A percentile compares a stretch with the other conserved stretches of the same genome.
phyloP scores from a whole-genome alignment of 345 rosid species.

The Balakata baccata region DNA sequence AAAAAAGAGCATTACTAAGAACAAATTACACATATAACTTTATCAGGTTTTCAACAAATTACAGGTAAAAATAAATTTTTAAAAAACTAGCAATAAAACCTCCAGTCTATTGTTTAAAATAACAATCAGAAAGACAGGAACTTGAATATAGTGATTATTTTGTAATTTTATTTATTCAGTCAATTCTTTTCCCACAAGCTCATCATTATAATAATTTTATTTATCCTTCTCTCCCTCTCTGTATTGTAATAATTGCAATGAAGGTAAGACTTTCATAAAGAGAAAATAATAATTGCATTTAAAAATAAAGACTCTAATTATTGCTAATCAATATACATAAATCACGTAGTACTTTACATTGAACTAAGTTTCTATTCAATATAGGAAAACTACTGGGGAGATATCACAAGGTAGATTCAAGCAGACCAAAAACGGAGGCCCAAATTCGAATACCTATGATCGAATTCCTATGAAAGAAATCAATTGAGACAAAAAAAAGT shows the following conservation, averaged over 20 bases:
- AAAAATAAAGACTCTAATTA: conserved; percentile 9
- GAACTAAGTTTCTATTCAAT: neutral
- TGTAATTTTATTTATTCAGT: no score
- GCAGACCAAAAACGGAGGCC: neutral
- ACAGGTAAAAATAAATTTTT: no score
- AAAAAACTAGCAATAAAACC: no score
- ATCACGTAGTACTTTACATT: neutral
- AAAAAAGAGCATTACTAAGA: no score
- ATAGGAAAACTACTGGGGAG: neutral
- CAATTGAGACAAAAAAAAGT: no score
- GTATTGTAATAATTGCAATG: conserved; percentile 10
- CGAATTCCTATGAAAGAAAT: no score
- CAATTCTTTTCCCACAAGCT: neutral
- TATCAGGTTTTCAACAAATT: no score
- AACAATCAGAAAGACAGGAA: neutral
- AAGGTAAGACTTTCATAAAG: neutral
- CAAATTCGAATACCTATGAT: neutral
- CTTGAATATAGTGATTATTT: neutral
- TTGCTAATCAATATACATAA: neutral
- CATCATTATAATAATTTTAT: neutral
- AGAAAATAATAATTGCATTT: conserved; percentile 20
- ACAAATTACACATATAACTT: no score
- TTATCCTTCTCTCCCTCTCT: neutral
- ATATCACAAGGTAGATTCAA: neutral
- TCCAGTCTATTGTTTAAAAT: no score